These are phyloP conservation scores for Priceomyces castillae DNA, from an alignment of 805 yeast genomes.

Conservation along the genomic window DNA sequence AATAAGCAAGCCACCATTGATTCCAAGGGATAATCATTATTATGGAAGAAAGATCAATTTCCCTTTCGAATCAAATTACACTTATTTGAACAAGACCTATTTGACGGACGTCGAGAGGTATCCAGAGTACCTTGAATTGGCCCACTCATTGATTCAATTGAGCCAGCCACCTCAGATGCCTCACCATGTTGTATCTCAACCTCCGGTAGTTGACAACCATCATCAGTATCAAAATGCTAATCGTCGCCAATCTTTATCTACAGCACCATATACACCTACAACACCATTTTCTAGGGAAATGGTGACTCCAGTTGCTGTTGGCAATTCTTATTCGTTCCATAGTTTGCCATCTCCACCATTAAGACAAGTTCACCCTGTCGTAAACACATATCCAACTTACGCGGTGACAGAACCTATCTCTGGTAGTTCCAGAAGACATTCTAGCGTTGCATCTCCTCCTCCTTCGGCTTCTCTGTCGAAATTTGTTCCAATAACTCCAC, in stretches of 20 bases:
- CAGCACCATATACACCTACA: conserved; percentile 2
- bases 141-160: conserved; percentile 39
- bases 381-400: conserved; percentile 1
- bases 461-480: conserved; percentile 15
- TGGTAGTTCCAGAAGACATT: conserved; percentile 7
- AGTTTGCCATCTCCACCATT: conserved; percentile 15
- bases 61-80: conserved; percentile 53
- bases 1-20: conserved; percentile 12
- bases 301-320: neutral
- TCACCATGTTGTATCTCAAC: conserved; percentile 9
- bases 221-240: neutral
- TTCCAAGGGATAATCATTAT: conserved; percentile 16
- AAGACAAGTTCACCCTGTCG: conserved; percentile 1
- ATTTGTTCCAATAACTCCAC: conserved; percentile 43
- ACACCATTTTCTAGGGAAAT: conserved; percentile 3
- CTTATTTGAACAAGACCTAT: conserved; percentile 48
- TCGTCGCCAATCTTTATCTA: neutral
- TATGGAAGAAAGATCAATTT: conserved; percentile 42
- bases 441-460: conserved; percentile 10
- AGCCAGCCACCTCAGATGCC: conserved; percentile 15
- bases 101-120: conserved; percentile 47
- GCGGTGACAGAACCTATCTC: neutral
- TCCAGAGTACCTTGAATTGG: conserved; percentile 48
- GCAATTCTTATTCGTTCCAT: conserved; percentile 4
- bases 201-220: neutral